phyloP scores from a whole-genome alignment of 306 rosid species.

The Vachellia pachyceras region DNA sequence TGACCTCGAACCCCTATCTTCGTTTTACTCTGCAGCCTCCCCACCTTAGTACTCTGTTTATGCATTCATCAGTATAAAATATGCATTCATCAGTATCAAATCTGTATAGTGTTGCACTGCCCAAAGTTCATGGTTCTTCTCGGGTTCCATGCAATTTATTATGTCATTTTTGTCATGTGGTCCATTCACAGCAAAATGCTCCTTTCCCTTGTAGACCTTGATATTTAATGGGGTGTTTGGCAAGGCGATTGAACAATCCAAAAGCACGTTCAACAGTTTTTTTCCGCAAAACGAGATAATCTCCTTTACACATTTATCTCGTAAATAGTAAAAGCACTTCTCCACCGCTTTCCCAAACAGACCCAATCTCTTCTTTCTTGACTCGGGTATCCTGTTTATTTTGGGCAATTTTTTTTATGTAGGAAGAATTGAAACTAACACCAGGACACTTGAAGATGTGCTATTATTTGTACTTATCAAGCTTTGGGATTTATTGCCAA shows the following conservation, averaged over 20 bases:
- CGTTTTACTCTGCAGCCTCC: neutral
- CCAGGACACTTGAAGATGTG: neutral
- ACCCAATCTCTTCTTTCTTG: neutral
- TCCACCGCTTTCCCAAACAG: too few relatives aligned
- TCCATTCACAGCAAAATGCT: neutral
- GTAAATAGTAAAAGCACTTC: too few relatives aligned
- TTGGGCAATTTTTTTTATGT: neutral
- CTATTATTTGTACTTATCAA: neutral
- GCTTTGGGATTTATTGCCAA: slow-evolving; percentile 19
- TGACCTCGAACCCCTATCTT: neutral
- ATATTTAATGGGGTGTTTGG: neutral
- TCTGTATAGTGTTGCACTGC: neutral
- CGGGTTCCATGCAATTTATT: neutral
- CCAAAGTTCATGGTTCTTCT: neutral
- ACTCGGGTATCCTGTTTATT: neutral
- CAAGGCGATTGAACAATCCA: too few relatives aligned
- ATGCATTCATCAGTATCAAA: neutral
- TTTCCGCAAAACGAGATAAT: too few relatives aligned
- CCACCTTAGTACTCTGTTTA: neutral
- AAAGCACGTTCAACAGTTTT: too few relatives aligned
- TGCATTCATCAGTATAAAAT: too few relatives aligned
- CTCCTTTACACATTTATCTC: too few relatives aligned
- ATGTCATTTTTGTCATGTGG: neutral
- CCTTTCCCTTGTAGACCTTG: neutral
- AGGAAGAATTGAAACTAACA: neutral